Percentiles rank a stretch among this genome's conserved stretches.
Conservation (phyloP, 352 stramenopile genomes). For the Thalassiosira sp. region DNA sequence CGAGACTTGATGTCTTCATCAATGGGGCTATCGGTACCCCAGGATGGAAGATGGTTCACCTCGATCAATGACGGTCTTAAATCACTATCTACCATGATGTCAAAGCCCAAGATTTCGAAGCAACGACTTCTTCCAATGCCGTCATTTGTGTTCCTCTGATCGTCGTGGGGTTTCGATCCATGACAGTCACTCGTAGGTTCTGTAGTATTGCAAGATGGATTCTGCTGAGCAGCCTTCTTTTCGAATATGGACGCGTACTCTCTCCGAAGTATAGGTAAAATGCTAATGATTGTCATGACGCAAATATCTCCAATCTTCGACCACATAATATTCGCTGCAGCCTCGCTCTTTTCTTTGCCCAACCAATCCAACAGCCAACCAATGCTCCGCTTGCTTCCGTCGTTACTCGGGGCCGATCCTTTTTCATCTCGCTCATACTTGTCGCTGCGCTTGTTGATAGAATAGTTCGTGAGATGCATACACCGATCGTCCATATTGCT, state of each 20-base stretch:
- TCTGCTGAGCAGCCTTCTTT: constrained; percentile 9
- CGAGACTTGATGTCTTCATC: constrained; percentile 94
- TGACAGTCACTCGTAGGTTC: not conserved
- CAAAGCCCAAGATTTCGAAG: constrained; percentile 94
- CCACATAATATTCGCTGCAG: constrained; percentile 86
- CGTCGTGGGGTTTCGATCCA: not conserved
- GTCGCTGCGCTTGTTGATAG: constrained; percentile 82
- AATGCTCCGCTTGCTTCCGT: constrained; percentile 75
- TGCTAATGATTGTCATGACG: constrained; percentile 91
- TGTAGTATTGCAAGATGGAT: not conserved
- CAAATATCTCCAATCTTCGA: constrained; percentile 91
- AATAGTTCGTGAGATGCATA: constrained; percentile 94
- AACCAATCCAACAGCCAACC: constrained; percentile 93
- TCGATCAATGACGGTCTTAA: constrained; percentile 96
- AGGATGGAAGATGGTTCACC: constrained; percentile 95
- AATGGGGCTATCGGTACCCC: constrained; percentile 92
- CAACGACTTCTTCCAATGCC: constrained; percentile 37
- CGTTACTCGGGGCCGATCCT: constrained; percentile 11
- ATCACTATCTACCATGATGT: constrained; percentile 93
- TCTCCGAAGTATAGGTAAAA: constrained; percentile 90
- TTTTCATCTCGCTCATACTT: constrained; percentile 45
- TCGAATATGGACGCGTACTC: constrained; percentile 89
- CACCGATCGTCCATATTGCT: constrained; percentile 78
- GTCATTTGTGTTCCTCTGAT: not conserved
- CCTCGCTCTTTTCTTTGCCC: constrained; percentile 70